These are phyloP conservation scores for Apiospora koreana DNA, from an alignment of 2,329 filamentous ascomycete species.

Conservation along the genomic window DNA sequence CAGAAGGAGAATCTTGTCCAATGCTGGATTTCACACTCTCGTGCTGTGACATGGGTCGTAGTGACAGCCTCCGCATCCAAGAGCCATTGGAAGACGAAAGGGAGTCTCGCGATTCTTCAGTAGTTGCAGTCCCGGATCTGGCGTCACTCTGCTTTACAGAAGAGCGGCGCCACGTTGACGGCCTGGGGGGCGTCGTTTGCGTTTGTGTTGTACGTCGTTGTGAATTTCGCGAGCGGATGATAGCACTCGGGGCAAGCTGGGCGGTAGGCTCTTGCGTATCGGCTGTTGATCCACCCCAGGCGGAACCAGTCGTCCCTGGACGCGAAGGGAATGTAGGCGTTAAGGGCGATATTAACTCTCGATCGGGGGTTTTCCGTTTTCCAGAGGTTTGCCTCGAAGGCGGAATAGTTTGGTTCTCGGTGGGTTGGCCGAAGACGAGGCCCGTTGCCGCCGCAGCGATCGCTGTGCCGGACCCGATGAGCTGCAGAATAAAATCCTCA, in stretches of 20 bases:
- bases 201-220: constrained; percentile 26
- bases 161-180: constrained; percentile 38
- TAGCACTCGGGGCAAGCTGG: constrained; percentile 3
- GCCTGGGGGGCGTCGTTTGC: constrained; percentile 41
- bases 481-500: constrained; percentile 39
- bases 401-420: constrained; percentile 38
- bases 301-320: constrained; percentile 44
- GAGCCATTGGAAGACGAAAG: constrained; percentile 66
- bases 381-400: constrained; percentile 30
- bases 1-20: constrained; percentile 64
- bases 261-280: constrained; percentile 16
- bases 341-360: constrained; percentile 32
- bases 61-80: constrained; percentile 73
- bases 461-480: constrained; percentile 62
- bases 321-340: constrained; percentile 36
- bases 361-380: constrained; percentile 36
- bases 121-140: constrained; percentile 34
- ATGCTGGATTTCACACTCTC: constrained; percentile 66
- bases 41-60: constrained; percentile 64
- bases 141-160: constrained; percentile 35
- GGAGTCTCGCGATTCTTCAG: constrained; percentile 55
- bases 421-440: constrained; percentile 58
- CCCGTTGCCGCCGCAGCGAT: constrained; percentile 61
- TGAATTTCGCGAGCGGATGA: constrained; percentile 28
- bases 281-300: constrained; percentile 30